Percentiles rank a stretch among this genome's conserved stretches.
Evolutionary conservation across 2,329 filamentous ascomycete species (phyloP).

Genomic region (Emergomyces orientalis): DNA sequence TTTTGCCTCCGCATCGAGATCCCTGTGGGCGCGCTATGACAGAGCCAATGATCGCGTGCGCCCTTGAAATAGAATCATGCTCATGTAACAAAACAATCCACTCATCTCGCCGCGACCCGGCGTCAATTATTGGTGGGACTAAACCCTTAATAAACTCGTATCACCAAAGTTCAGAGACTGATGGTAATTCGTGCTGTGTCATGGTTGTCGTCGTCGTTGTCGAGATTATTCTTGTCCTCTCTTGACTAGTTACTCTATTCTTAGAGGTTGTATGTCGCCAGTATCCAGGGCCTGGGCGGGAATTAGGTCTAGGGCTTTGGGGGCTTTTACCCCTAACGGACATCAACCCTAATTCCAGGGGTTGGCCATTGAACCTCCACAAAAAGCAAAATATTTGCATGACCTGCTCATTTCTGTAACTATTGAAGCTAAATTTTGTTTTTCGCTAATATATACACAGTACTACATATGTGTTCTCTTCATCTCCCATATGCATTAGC

Average conservation of each 20-base stretch:
- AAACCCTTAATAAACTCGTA: neutral
- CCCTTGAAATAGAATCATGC: neutral
- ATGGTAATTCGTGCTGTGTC: neutral
- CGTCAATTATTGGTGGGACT: neutral
- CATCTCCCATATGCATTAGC: neutral
- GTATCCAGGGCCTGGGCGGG: neutral
- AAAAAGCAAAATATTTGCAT: neutral
- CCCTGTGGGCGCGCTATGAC: neutral
- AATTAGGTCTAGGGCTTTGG: neutral
- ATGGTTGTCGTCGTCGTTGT: neutral
- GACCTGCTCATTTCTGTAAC: neutral
- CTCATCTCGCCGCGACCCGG: neutral
- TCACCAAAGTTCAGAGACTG: neutral
- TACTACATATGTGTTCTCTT: neutral
- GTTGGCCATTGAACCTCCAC: no score
- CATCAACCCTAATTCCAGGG: neutral
- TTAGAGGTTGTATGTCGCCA: neutral
- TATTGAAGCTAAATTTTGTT: neutral
- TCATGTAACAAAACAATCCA: neutral
- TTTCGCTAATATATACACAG: neutral
- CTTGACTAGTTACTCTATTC: neutral
- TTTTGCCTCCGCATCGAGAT: neutral
- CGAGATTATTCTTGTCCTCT: neutral
- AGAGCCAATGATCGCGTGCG: slow-evolving; percentile 1
- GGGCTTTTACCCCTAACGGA: neutral